Base-by-base conservation (phyloP, 306 rosid genomes). In the Vachellia collinsii region DNA sequence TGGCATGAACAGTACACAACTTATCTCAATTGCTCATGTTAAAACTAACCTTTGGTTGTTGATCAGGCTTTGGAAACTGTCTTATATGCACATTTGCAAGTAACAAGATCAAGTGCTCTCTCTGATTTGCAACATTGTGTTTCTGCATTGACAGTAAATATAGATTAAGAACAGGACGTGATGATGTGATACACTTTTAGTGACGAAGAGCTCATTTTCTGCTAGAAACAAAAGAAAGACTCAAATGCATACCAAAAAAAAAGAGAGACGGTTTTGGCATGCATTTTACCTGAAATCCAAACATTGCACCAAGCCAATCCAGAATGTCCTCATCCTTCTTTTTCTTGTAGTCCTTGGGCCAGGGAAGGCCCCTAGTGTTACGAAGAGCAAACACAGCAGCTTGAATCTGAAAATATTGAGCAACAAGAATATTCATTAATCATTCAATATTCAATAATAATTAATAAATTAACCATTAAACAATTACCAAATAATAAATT, bases 1-100 rank as follows among this genome's bases (percentile, higher is more conserved):
- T 20, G 12, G 29, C 63, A 20, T 56, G 63, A 8, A 56, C 5
- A 56, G 29, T 56, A 56, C 12, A 56, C 12, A 56, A n/a, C 63
- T 56, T 56, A n/a, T 20, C 34, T 29, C 34, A 29, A 29, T 29
- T 29, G 34, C 34, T 44, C 63, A 56, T 58, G 22, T 20, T 51
- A 81, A 76, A 64, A 62, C 92, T 59, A 75, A 95, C 99, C 99
- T 95, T 95, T 64, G 99, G 99, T 77, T 95, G 99, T 80, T 95
- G 99, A 87, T 93, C 99, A 75, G 98, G 94, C 86, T 91, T 93
- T 7, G 97, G 99, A 82, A 95, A 89, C 77, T 93, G 99, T 72
- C 99, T 85, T 80, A 91, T 93, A 85, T 95, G 99, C 83, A 95
- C 99, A 81, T 95, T 95, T 81, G 99, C 99, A 80, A 95, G 97